phyloP scores from a whole-genome alignment of 169 alveolate genomes.

The Toxoplasma gondii region DNA sequence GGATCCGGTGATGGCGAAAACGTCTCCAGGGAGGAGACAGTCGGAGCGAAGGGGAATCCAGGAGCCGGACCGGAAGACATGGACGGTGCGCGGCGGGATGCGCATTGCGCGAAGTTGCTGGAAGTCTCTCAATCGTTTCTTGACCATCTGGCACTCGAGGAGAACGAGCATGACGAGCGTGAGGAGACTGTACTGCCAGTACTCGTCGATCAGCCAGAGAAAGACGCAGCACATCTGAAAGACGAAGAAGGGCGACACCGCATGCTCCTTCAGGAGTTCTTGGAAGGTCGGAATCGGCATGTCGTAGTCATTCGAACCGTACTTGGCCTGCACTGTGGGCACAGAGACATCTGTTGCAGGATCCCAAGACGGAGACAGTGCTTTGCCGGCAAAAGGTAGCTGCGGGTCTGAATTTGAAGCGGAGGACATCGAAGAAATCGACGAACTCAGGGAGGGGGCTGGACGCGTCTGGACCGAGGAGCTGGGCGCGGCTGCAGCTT shows the following conservation, averaged over 20 bases:
- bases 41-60: conserved; percentile 90
- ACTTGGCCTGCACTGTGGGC: neutral
- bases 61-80: conserved; percentile 86
- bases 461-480: neutral
- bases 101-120: conserved; percentile 84
- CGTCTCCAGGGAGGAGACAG: conserved; percentile 95
- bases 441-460: neutral
- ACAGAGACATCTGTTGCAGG: neutral
- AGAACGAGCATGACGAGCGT: conserved; percentile 89
- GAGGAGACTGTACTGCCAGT: conserved; percentile 92
- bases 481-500: neutral
- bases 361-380: neutral
- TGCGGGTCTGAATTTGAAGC: neutral
- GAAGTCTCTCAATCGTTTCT: conserved; percentile 18
- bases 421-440: neutral
- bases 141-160: conserved; percentile 73
- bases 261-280: conserved; percentile 92
- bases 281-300: conserved; percentile 91
- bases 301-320: conserved; percentile 63
- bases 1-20: conserved; percentile 65
- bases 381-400: neutral
- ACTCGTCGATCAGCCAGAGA: conserved; percentile 97
- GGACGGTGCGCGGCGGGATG: conserved; percentile 86
- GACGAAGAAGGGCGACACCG: conserved; percentile 96
- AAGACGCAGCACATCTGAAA: conserved; percentile 94